Base-by-base conservation (phyloP, 2,329 filamentous ascomycete species). In the Amauroascus verrucosus region DNA sequence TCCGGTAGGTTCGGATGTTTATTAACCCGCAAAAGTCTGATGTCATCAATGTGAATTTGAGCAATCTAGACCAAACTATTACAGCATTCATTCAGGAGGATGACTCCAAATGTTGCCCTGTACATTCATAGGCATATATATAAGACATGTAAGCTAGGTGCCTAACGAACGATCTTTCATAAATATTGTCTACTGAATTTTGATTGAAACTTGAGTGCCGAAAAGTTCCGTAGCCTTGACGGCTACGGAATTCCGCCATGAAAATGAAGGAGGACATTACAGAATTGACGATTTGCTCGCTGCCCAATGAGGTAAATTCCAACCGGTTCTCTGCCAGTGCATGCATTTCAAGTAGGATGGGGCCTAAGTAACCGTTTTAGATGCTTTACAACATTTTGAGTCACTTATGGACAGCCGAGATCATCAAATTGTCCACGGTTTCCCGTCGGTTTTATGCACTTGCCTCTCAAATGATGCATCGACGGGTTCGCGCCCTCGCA, bases 401-500 rank as follows among this genome's bases (percentile, higher is more conserved):
- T 2, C 14, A 35, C 45, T 22, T 47, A 2, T 47, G 45, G 45
- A 35, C 30, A 35, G 30, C 40, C 1, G 47, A 49, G n/a, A 40
- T 40, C 5, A 20, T 40, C n/a, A 18, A 28, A 3, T 16, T 49
- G n/a, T 40, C 22, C 3, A 2, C 47, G 2, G 22, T 49, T 28
- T 49, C 32, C 37, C 47, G 22, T 2, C 32, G 33, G 33, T 49
- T 49, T 16, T 40, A 38, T 40, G 47, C 47, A 16, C 33, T 49
- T 16, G 22, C 40, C n/a, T 11, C 33, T 13, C 33, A 13, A 9
- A 40, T 22, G 16, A 14, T 49, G 20, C 45, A 24, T 35, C 45
- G 9, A 22, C 45, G 45, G 11, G 16, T 47, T 22, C 30, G 30
- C 18, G 18, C 45, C 28, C 18, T 47, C 18, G 20, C n/a, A n/a